These are phyloP conservation scores for Phialemoniopsis sp. DNA, from an alignment of 2,329 filamentous ascomycete species.

Conservation along the genomic window DNA sequence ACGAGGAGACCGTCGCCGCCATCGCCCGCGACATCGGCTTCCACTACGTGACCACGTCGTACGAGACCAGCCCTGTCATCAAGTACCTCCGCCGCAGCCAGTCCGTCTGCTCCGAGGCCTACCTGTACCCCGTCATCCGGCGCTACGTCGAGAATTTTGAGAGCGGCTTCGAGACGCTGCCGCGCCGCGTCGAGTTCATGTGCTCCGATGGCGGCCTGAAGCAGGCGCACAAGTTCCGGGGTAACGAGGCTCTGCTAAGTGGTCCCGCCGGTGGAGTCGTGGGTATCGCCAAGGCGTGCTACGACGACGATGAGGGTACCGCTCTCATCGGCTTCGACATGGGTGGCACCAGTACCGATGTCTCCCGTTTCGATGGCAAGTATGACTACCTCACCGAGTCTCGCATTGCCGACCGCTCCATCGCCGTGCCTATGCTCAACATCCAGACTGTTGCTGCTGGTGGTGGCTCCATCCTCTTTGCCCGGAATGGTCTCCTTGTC, in stretches of 20 bases:
- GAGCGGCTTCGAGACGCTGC: constrained; percentile 58
- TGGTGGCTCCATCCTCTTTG: constrained; percentile 53
- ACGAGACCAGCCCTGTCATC: constrained; percentile 67
- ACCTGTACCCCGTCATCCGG: constrained; percentile 66
- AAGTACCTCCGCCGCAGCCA: constrained; percentile 65
- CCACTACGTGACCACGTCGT: constrained; percentile 61
- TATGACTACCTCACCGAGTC: constrained; percentile 72
- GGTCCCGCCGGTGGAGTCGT: constrained; percentile 70
- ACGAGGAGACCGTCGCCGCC: constrained; percentile 8
- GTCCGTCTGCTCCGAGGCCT: constrained; percentile 67
- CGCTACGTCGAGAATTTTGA: constrained; percentile 65
- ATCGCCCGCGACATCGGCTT: constrained; percentile 32
- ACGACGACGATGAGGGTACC: constrained; percentile 59
- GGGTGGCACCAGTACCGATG: constrained; percentile 69
- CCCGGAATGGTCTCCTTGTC: constrained; percentile 66
- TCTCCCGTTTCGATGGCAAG: constrained; percentile 63
- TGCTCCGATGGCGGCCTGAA: constrained; percentile 44
- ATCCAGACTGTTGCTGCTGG: constrained; percentile 65
- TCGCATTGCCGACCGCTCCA: constrained; percentile 66
- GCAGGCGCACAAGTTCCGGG: constrained; percentile 55
- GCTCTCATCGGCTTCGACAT: constrained; percentile 46
- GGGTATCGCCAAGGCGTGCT: constrained; percentile 65
- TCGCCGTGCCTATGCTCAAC: constrained; percentile 68
- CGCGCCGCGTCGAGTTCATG: constrained; percentile 63
- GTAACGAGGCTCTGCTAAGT: constrained; percentile 61